Evolutionary conservation across 768 basidiomycete species (phyloP), one percentile per base, ranked within the genome.

Genomic region (Pulveroboletus sp.): DNA sequence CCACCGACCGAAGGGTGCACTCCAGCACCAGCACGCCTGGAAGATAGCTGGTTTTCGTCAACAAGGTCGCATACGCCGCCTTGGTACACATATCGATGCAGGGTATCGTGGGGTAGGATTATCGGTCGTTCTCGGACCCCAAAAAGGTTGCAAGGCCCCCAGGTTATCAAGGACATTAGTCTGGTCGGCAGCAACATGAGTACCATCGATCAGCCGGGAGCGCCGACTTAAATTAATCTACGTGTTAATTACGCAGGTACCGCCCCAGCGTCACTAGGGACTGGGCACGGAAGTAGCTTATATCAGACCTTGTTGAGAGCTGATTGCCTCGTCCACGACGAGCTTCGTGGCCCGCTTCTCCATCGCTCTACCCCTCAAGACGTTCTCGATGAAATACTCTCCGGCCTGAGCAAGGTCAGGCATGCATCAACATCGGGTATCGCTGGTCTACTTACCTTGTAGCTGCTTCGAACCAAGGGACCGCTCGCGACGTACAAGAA

Each of bases 401-500:
- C 93, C 93, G n/a, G 93, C 93, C 93, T 95, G 50, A 24, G 47
- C 29, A 17, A 27, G 22, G 40, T 56, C 43, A 57, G 43, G 48
- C 32, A 45, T 23, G 23, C 4, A 35, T 43, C 31, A 19, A 40
- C 14, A 30, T 4, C 35, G 19, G 19, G 16, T 29, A 17, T 31
- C 29, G 34, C 9, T 9, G 24, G n/a, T 48, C 29, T 45, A 59
- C 78, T 57, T 58, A 90, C 94, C 86, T 98, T 98, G 68, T 98
- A 99, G 64, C 90, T 93, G 61, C 92, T 95, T 49, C 96, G 78
- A 38, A 99, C 95, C 17, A 99, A 73, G 12, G 96, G 96, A 0
- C 96, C 96, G 68, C 89, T 92, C 9, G 96, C 96, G 30, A 97
- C 95, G 60, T 99, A 99, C 38, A 97, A 64, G 78, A 99, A 99